Percentiles rank a stretch among this genome's conserved stretches.
phyloP scores from a whole-genome alignment of 768 basidiomycete genomes.

The Lanmaoa pseudosensibilis region DNA sequence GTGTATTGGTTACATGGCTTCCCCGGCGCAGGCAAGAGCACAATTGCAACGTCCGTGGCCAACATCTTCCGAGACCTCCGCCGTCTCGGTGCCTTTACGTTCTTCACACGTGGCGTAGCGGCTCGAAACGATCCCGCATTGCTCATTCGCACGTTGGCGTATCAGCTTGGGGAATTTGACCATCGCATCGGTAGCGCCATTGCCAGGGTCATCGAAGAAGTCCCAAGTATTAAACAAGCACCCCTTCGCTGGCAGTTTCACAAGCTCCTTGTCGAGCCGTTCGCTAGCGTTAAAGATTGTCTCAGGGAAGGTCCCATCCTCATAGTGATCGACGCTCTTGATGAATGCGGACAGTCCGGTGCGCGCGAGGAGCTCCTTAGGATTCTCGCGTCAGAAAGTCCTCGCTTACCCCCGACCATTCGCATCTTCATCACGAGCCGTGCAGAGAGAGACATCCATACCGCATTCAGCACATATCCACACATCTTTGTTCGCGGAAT shows the following conservation, averaged over 20 bases:
- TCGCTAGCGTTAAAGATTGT: conserved; percentile 17
- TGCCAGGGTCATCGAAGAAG: conserved; percentile 22
- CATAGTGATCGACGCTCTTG: conserved; percentile 37
- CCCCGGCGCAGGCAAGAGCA: conserved; percentile 39
- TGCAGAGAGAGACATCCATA: conserved; percentile 30
- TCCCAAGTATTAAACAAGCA: conserved; percentile 32
- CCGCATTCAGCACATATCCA: conserved; percentile 7
- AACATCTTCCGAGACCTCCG: conserved; percentile 32
- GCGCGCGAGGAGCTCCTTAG: conserved; percentile 30
- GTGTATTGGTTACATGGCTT: conserved; percentile 38
- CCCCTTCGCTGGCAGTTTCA: conserved; percentile 34
- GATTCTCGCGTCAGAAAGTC: conserved; percentile 27
- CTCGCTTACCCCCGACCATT: conserved; percentile 21
- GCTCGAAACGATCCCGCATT: conserved; percentile 29
- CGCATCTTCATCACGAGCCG: conserved; percentile 36
- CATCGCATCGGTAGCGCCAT: conserved; percentile 30
- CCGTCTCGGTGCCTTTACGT: conserved; percentile 37
- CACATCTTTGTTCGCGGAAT: conserved; percentile 23
- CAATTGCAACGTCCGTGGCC: conserved; percentile 37
- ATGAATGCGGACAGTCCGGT: conserved; percentile 31
- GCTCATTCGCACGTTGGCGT: conserved; percentile 37
- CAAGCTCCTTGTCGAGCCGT: conserved; percentile 34
- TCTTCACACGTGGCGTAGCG: conserved; percentile 35
- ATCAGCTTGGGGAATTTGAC: conserved; percentile 36
- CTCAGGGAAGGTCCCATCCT: conserved; percentile 29